Evolutionary conservation across 1,139 yeast species (phyloP).

Genomic region (Arxiozyma slooffiae): DNA sequence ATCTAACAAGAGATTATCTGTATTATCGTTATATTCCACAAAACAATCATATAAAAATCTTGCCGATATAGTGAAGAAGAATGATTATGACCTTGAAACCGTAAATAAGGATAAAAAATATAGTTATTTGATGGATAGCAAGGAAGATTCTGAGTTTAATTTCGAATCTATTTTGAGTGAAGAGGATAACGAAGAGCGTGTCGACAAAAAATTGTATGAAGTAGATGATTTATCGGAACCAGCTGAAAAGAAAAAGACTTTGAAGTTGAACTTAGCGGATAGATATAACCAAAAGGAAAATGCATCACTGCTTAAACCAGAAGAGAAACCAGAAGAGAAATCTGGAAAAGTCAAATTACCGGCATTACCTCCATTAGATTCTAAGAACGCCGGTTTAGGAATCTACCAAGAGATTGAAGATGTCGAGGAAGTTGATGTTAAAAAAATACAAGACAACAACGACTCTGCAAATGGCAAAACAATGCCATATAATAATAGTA

Average conservation of each 20-base stretch:
- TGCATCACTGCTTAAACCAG: constrained; percentile 2
- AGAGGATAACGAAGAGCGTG: constrained; percentile 25
- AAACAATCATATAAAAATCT: constrained; percentile 55
- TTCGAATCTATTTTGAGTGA: constrained; percentile 25
- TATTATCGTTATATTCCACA: constrained; percentile 59
- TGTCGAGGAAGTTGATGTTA: neutral
- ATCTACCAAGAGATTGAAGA: constrained; percentile 14
- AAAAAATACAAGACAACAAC: neutral
- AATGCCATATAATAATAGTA: neutral
- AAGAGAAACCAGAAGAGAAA: constrained; percentile 8
- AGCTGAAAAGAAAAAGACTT: constrained; percentile 2
- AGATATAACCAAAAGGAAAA: constrained; percentile 14
- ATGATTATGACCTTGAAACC: constrained; percentile 14
- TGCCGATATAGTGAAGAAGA: constrained; percentile 40
- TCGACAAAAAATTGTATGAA: constrained; percentile 26
- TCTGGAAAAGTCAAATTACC: constrained; percentile 23
- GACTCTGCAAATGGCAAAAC: neutral
- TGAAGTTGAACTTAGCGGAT: constrained; percentile 26
- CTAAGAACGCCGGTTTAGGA: constrained; percentile 29
- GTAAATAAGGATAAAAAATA: constrained; percentile 10
- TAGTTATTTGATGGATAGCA: constrained; percentile 6
- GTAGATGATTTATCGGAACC: constrained; percentile 24
- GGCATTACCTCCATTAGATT: constrained; percentile 30
- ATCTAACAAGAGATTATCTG: constrained; percentile 58
- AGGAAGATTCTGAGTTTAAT: constrained; percentile 23